Percentiles rank a stretch among this genome's conserved stretches.
Conservation (phyloP, 169 alveolate species). For the Babesia bigemina region DNA sequence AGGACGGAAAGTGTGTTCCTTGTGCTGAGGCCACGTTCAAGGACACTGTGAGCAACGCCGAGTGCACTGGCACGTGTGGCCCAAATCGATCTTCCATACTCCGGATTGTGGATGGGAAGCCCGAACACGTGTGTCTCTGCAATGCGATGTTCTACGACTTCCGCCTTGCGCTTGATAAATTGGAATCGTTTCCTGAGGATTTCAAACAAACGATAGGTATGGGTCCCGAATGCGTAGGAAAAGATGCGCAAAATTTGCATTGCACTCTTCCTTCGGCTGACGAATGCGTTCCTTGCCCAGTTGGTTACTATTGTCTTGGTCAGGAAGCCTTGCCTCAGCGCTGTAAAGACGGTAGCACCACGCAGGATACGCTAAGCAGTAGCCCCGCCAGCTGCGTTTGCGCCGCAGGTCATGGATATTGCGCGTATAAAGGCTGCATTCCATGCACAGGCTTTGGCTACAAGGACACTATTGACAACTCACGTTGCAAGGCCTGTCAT, state of each 20-base stretch:
- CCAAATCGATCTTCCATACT: conserved; percentile 26
- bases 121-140: conserved; percentile 60
- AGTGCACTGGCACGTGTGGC: conserved; percentile 58
- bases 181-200: neutral
- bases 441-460: conserved; percentile 62
- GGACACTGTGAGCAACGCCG: conserved; percentile 47
- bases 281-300: conserved; percentile 57
- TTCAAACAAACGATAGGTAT: conserved; percentile 9
- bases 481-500: conserved; percentile 46
- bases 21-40: conserved; percentile 73
- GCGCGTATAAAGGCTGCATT: conserved; percentile 16
- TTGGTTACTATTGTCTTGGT: conserved; percentile 60
- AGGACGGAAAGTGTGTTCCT: conserved; percentile 58
- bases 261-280: neutral
- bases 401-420: conserved; percentile 72
- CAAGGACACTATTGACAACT: conserved; percentile 56
- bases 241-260: neutral
- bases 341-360: conserved; percentile 55
- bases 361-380: conserved; percentile 12
- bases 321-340: conserved; percentile 6
- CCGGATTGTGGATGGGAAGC: conserved; percentile 3
- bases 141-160: conserved; percentile 69
- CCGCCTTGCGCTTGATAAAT: conserved; percentile 3
- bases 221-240: neutral
- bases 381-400: conserved; percentile 61